Conservation (phyloP, 139 green algal species). For the Zygnema circumcarinatum region DNA sequence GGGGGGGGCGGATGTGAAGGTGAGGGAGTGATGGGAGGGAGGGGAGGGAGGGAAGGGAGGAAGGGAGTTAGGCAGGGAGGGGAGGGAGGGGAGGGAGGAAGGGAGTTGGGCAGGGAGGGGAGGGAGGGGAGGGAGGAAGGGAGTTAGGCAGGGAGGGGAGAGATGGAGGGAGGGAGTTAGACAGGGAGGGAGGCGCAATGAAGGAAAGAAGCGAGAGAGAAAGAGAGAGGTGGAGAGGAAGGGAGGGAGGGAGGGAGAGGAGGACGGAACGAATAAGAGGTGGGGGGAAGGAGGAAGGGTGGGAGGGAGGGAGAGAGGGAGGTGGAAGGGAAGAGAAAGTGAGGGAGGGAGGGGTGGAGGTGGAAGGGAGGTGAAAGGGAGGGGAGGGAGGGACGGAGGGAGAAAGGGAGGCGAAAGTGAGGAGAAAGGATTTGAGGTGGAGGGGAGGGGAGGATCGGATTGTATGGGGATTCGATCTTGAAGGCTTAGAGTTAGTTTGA, state of each 20-base stretch:
- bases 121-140: no score
- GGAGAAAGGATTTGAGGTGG: background rate
- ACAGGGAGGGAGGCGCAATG: no score
- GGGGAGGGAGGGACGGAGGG: background rate
- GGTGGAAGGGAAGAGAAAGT: background rate
- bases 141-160: no score
- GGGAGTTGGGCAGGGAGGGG: no score
- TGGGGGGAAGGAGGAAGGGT: no score
- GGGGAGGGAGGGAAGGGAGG: no score
- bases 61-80: no score
- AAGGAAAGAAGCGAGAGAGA: background rate
- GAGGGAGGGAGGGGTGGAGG: background rate
- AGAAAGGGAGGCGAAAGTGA: background rate
- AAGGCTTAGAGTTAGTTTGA: background rate
- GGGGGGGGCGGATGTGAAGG: no score
- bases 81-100: no score
- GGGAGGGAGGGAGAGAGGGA: background rate
- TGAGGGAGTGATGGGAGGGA: no score
- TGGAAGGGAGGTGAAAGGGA: background rate
- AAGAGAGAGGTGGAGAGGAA: background rate
- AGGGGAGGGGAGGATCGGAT: background rate
- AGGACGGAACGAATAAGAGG: no score
- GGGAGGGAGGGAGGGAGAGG: background rate
- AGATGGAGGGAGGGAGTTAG: no score
- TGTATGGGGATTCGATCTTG: background rate